Base-by-base conservation (phyloP, 2,329 filamentous ascomycete species). In the Colletotrichum tofieldiae region DNA sequence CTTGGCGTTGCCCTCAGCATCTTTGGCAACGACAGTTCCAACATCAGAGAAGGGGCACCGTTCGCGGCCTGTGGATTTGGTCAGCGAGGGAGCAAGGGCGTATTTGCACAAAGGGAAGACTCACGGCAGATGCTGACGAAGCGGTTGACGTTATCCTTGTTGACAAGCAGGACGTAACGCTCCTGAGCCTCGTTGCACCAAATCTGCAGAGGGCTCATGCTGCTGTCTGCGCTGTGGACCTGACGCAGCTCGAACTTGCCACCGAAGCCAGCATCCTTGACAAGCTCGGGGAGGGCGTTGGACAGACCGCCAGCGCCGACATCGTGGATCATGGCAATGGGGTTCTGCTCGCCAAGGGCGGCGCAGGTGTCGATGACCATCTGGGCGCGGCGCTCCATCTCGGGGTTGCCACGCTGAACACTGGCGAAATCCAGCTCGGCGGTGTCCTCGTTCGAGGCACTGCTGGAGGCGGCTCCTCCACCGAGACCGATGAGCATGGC, bases 151-250 rank as follows among this genome's bases (percentile, higher is more conserved):
- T 91, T 88, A 26, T 96, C 92, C 63, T 91, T 90, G 73, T 95
- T 94, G 74, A 99, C 91, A 11, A 97, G 92, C 77, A 99, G 86
- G 9, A 99, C 96, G 78, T 99, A 99, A 81, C 96, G 90, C 83
- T 99, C 96, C 81, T 99, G 96, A 0, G 96, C 94, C 81, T 98
- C 96, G 77, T 96, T 97, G 82, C 96, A 98, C 95, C 96, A 98
- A 58, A 99, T 98, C 80, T 98, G 94, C 70, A 99, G 89, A 26
- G 96, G 96, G 78, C 94, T 98, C 93, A 99, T 96, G 79, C 94
- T 93, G 75, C 88, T 91, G 82, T 98, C 96, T 2, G 94, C 93
- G 80, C 91, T 98, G 80, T 98, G 95, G 47, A 99, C 89, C 78
- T 98, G 94, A 75, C 96, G 92, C n/a, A 99, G 88, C 82, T 99